Evolutionary conservation across 805 yeast genomes (phyloP), one percentile per base, ranked within the genome.

Genomic region (Cyberlindnera xylosilytica): DNA sequence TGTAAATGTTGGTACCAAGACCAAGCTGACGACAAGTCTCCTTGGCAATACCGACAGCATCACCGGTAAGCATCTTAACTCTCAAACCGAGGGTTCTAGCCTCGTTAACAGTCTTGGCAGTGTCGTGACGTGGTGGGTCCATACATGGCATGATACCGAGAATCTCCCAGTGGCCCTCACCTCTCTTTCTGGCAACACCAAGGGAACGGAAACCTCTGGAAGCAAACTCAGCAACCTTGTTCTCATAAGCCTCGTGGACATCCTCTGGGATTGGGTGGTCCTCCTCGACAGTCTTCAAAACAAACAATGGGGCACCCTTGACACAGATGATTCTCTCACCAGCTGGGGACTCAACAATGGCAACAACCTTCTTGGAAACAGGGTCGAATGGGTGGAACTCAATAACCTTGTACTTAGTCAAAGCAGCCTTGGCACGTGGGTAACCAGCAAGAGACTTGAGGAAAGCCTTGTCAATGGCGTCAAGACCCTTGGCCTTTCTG

Each of bases 81-180:
- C 93, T 83, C 66, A 89, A 79, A 81, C 97, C 97, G 64, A 89
- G 80, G 57, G 73, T 64, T 75, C 85, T 82, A 60, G 97, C 97
- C 74, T 89, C 97, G 70, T 76, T 69, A 66, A 89, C 93, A 66
- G 97, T 89, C 64, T 81, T 81, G 62, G 95, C 96, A 76, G 97
- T 89, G 72, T 89, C 97, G 74, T 89, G 95, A 81, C 97, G 86
- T 74, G 97, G 97, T 64, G 97, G 97, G 74, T 89, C 97, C 90
- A 87, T 85, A 76, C 96, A 88, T 71, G 97, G 97, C 96, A 89
- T 88, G 69, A 89, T 90, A 69, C 97, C 97, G 65, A 89, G 76
- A 60, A 89, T 88, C 75, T 89, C 96, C 96, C 96, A 89, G 81
- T 87, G 95, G 62, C 95, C 95, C 73, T 87, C 96, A 73, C 95